A percentile compares a stretch with the other conserved stretches of the same genome.
phyloP scores from a whole-genome alignment of 2,329 filamentous ascomycete species.

The Pezicula rhizophila region DNA sequence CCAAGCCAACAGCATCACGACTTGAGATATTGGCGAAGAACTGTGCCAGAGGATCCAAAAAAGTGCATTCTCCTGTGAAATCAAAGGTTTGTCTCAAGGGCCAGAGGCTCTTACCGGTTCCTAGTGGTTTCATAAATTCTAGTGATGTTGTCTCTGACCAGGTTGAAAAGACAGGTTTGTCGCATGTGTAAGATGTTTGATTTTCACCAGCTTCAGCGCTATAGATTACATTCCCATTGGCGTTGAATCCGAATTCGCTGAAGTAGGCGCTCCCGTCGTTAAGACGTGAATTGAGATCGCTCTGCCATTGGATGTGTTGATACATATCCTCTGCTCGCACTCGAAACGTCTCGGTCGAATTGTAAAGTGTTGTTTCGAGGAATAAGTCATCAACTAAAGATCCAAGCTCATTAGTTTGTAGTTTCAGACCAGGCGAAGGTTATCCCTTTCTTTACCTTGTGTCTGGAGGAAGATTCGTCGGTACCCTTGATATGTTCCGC shows the following conservation, averaged over 20 bases:
- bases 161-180: constrained; percentile 2
- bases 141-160: constrained; percentile 31
- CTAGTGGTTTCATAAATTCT: constrained; percentile 38
- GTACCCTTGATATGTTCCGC: constrained; percentile 37
- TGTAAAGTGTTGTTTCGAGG: constrained; percentile 41
- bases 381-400: constrained; percentile 44
- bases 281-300: constrained; percentile 32
- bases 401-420: constrained; percentile 26
- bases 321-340: constrained; percentile 38
- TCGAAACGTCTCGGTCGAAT: constrained; percentile 38
- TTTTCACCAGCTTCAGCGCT: constrained; percentile 17
- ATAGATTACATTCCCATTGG: constrained; percentile 33
- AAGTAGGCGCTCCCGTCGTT: constrained; percentile 42
- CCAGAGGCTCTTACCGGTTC: constrained; percentile 18
- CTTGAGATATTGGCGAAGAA: constrained; percentile 43
- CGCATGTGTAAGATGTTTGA: background rate
- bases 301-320: constrained; percentile 34
- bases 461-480: constrained; percentile 6
- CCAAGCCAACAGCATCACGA: constrained; percentile 46
- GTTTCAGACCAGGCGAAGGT: constrained; percentile 37
- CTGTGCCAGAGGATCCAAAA: constrained; percentile 40
- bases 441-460: constrained; percentile 39
- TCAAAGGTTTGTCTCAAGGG: background rate
- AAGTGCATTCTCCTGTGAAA: constrained; percentile 31
- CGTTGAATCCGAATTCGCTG: constrained; percentile 49